phyloP scores from a whole-genome alignment of 2,329 filamentous ascomycete species.

The Fusarium clavum region DNA sequence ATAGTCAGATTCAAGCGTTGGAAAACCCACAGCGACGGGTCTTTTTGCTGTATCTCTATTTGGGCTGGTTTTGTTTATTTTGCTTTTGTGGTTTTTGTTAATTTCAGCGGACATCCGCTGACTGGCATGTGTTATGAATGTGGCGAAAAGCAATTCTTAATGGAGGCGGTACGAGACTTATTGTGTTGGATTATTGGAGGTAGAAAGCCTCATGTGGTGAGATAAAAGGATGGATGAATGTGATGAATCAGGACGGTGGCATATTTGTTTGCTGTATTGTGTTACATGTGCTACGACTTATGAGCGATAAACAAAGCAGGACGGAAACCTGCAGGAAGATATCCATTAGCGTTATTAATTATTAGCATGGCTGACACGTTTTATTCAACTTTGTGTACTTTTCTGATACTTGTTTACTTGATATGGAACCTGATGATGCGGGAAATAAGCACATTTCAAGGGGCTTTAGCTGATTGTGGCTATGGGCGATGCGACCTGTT shows the following conservation, averaged over 20 bases:
- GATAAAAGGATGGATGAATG: conserved; percentile 2
- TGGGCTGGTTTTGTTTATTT: not conserved
- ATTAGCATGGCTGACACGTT: not conserved
- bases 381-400: conserved; percentile 5
- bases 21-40: conserved; percentile 38
- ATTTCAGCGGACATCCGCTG: conserved; percentile 19
- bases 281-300: conserved; percentile 46
- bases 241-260: conserved; percentile 34
- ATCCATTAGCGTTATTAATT: conserved; percentile 43
- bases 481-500: conserved; percentile 26
- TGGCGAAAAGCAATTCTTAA: conserved; percentile 34
- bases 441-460: not conserved
- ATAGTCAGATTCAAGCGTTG: conserved; percentile 34
- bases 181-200: conserved; percentile 22
- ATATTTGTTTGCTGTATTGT: conserved; percentile 30
- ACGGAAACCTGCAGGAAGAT: conserved; percentile 42
- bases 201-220: conserved; percentile 28
- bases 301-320: conserved; percentile 46
- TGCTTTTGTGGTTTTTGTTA: not conserved
- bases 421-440: not conserved
- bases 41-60: conserved; percentile 13
- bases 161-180: conserved; percentile 26
- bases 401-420: not conserved
- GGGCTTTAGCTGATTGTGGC: not conserved
- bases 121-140: conserved; percentile 22